Base-by-base conservation (phyloP, 495 filamentous ascomycete species). In the Hyaloscypha bicolor region DNA sequence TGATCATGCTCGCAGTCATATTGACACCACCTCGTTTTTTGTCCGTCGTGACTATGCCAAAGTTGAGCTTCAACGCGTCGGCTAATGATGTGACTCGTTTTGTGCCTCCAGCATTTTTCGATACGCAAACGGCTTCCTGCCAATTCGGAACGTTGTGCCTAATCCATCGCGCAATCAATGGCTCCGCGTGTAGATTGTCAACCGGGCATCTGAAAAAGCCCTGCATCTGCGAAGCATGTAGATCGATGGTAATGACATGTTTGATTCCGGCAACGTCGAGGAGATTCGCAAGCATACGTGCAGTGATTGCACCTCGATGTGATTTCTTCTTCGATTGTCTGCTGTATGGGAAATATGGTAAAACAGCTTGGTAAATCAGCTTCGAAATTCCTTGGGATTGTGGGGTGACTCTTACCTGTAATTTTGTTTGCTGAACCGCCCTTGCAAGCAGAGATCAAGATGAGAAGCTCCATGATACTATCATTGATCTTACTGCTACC, bases 271-370 rank as follows among this genome's bases (percentile, higher is more conserved):
- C 96, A 60, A 99, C 89, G 48, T 90, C 85, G 57, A 99, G 87
- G 30, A 97, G 87, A 76, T 99, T 99, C 67, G 95, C 96, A 60
- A 99, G 82, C 93, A 99, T 96, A 68, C 94, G 88, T 31, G 96
- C 95, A 25, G 95, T 97, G 73, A 99, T 98, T 56, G 95, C 93
- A 35, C 96, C 95, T 68, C 95, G 86, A 74, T 98, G 95, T 60
- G 92, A 93, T 81, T 98, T 99, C 85, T 97, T 97, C 85, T 99
- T 99, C 55, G 94, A 97, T 79, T 99, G 95, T 60, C 96, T 92
- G 69, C 93, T 97, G 79, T 99, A 99, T 25, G 95, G 96, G 76
- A 98, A 99, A 81, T 99, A 99, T 71, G 95, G 95, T 80, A 99
- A 89, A 75, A 99, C 95, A 76, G 95, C 95, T 97, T 69, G 9